Evolutionary conservation across 345 rosid species (phyloP), one percentile per base, ranked within the genome.

Genomic region (Populus ilicifolia): DNA sequence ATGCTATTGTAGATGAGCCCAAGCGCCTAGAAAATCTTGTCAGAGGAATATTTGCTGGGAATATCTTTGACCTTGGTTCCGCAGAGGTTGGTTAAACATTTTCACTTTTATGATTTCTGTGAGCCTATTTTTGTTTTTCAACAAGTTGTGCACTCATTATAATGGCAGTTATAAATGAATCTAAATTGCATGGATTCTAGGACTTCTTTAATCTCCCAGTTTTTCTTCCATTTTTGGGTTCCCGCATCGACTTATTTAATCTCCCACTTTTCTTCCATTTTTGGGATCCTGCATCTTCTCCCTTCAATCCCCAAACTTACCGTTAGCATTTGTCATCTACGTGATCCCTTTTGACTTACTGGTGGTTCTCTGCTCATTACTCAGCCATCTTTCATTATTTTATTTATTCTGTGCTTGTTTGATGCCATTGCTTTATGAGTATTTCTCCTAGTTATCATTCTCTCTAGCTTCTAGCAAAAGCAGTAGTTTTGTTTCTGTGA

Each of bases 61-160:
- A 96, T 73, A 94, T 96, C 80, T 92, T 96, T 78, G 99, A 96
- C 83, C 92, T 96, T 43, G 98, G 98, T 78, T 96, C 99, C 79
- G 98, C 98, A 2, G 93, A 94, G 94, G 98, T 94, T 85, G 38
- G 56, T 75, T 54, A 67, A 0, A 36, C 78, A 14, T 73, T 71
- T 77, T 38, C 39, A 9, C 30, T 62, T 69, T 72, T 75, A 59
- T 21, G 25, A 52, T 52, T 33, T 75, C 71, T 72, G 77, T 72
- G n/a, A 36, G n/a, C 39, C 10, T 11, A 3, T 38, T 41, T 41
- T 2, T 10, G 46, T 41, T 43, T 43, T 70, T 33, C 5, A 29
- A 39, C 74, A 30, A 62, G 74, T 38, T 75, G 46, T 71, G 48
- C 17, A 35, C 64, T 63, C 6, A 23, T 38, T 52, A 43, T 11